Evolutionary conservation across 2,329 filamentous ascomycete species (phyloP).

Genomic region (Colletotrichum ledebouriae): DNA sequence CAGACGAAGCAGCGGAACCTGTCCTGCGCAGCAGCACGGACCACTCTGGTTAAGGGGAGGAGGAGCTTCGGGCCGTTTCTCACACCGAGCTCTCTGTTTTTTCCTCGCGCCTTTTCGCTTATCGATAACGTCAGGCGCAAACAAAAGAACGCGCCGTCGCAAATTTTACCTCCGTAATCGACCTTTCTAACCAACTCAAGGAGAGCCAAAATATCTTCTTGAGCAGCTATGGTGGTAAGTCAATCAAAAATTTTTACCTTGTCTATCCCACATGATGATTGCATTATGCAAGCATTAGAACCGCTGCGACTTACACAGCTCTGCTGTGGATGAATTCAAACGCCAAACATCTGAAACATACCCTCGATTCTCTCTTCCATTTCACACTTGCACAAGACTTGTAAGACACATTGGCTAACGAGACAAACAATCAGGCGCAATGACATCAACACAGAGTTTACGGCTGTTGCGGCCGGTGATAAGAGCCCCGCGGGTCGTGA

Average conservation of each 20-base stretch:
- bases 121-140: slow-evolving; percentile 34
- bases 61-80: slow-evolving; percentile 26
- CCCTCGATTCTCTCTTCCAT: slow-evolving; percentile 31
- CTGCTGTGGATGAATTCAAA: slow-evolving; percentile 59
- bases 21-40: slow-evolving; percentile 4
- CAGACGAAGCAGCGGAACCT: neutral
- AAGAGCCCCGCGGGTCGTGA: slow-evolving; percentile 37
- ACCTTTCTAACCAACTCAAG: slow-evolving; percentile 21
- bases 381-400: slow-evolving; percentile 43
- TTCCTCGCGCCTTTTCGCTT: neutral
- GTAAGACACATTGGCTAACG: slow-evolving; percentile 42
- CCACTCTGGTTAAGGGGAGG: neutral
- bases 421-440: slow-evolving; percentile 44
- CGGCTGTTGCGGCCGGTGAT: slow-evolving; percentile 47
- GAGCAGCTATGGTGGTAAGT: slow-evolving; percentile 40
- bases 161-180: neutral
- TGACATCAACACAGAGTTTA: slow-evolving; percentile 55
- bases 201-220: slow-evolving; percentile 38
- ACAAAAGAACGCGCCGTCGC: slow-evolving; percentile 25
- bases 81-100: slow-evolving; percentile 1
- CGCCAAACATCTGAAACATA: slow-evolving; percentile 55
- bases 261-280: slow-evolving; percentile 52
- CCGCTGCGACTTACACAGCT: slow-evolving; percentile 65
- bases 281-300: slow-evolving; percentile 54
- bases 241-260: neutral